A percentile compares a stretch with the other conserved stretches of the same genome.
These are phyloP conservation scores for Mycosphaerella sp. DNA, from an alignment of 2,329 filamentous ascomycete genomes.

Conservation along the genomic window DNA sequence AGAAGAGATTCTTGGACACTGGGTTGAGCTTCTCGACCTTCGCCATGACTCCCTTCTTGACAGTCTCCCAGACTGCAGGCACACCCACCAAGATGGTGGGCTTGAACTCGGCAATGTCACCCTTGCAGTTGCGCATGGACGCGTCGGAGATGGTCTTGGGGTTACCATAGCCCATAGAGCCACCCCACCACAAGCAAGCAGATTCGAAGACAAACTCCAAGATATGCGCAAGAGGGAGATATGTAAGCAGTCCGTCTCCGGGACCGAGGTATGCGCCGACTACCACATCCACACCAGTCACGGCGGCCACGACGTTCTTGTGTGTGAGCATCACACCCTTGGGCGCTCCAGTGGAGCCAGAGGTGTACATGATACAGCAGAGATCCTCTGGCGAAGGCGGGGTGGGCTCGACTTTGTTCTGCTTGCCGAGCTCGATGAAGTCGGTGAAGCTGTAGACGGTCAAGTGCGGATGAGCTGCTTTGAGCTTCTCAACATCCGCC, in stretches of 20 bases:
- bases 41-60: constrained; percentile 84
- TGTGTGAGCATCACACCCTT: constrained; percentile 85
- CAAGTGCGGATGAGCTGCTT: constrained; percentile 47
- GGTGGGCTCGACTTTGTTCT: constrained; percentile 63
- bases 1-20: constrained; percentile 73
- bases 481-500: constrained; percentile 49
- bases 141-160: constrained; percentile 79
- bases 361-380: constrained; percentile 78
- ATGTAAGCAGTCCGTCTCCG: constrained; percentile 75
- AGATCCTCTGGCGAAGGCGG: constrained; percentile 69
- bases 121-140: constrained; percentile 81
- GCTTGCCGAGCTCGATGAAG: constrained; percentile 50
- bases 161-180: constrained; percentile 87
- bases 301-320: constrained; percentile 68
- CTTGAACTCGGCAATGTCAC: constrained; percentile 86
- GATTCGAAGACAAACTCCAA: constrained; percentile 97
- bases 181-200: constrained; percentile 79
- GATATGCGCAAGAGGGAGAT: constrained; percentile 91
- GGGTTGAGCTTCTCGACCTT: constrained; percentile 67
- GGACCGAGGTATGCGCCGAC: constrained; percentile 72
- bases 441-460: constrained; percentile 52
- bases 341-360: constrained; percentile 79
- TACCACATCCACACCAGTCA: constrained; percentile 73
- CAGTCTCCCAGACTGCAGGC: constrained; percentile 92
- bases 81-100: constrained; percentile 91